Conservation (phyloP, 257 asterid species). For the Primulina tabacum region DNA sequence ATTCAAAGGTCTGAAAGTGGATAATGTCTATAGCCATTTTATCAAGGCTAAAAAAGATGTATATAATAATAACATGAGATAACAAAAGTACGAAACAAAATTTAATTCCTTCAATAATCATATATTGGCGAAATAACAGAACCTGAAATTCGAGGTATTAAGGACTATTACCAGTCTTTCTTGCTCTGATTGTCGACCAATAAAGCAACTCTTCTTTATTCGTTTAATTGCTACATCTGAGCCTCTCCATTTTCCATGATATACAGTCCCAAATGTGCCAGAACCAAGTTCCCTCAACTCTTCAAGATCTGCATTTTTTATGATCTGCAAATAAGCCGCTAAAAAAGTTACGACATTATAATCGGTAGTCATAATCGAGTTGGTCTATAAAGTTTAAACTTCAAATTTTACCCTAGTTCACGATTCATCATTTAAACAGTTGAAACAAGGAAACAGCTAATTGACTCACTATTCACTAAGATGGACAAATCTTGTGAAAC, state of each 20-base stretch:
- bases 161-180: constrained; percentile 61
- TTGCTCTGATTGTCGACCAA: constrained; percentile 81
- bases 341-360: constrained; percentile 9
- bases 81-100: constrained; percentile 16
- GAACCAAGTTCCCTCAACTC: constrained; percentile 59
- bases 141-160: neutral
- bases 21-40: constrained; percentile 18
- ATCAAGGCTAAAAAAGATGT: constrained; percentile 16
- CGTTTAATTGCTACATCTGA: constrained; percentile 90
- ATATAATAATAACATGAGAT: constrained; percentile 1
- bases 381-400: neutral
- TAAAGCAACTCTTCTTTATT: constrained; percentile 75
- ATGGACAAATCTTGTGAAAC: neutral
- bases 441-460: constrained; percentile 1
- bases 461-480: constrained; percentile 4
- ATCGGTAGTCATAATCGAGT: constrained; percentile 13
- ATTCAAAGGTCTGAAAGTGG: constrained; percentile 51
- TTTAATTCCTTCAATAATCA: constrained; percentile 17
- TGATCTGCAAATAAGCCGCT: constrained; percentile 32
- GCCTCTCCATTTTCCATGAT: constrained; percentile 70
- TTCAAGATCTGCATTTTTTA: constrained; percentile 54
- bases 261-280: constrained; percentile 64
- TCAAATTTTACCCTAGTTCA: constrained; percentile 10
- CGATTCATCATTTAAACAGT: neutral
- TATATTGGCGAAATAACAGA: constrained; percentile 3